Conservation (phyloP, 1,139 yeast species). For the Kodamaea fungicola region DNA sequence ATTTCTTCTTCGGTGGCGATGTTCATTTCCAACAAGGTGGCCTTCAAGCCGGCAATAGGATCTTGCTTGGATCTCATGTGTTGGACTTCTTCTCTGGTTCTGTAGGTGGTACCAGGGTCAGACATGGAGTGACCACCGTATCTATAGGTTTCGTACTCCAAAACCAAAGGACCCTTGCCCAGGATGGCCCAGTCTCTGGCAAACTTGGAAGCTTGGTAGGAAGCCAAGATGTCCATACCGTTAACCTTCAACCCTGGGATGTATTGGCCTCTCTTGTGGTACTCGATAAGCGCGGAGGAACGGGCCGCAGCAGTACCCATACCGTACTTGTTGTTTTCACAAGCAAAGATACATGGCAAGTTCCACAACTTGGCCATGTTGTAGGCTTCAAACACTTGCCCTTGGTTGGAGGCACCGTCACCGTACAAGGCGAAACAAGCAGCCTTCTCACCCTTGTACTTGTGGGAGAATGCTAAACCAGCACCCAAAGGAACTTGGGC, state of each 20-base stretch:
- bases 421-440: constrained; percentile 91
- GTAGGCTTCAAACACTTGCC: constrained; percentile 95
- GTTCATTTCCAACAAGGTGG: constrained; percentile 72
- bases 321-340: constrained; percentile 99
- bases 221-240: constrained; percentile 97
- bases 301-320: constrained; percentile 98
- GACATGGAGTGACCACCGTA: constrained; percentile 99
- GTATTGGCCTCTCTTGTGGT: constrained; percentile 98
- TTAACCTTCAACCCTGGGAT: constrained; percentile 97
- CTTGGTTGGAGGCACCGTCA: constrained; percentile 99
- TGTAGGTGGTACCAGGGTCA: constrained; percentile 98
- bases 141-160: constrained; percentile 97
- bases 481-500: constrained; percentile 99
- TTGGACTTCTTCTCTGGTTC: constrained; percentile 99
- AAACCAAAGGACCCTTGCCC: constrained; percentile 93
- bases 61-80: constrained; percentile 98
- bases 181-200: constrained; percentile 94
- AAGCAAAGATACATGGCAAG: constrained; percentile 88
- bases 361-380: constrained; percentile 99
- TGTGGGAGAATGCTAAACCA: constrained; percentile 96
- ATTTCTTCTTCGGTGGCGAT: constrained; percentile 93
- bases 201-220: constrained; percentile 92
- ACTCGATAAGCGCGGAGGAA: constrained; percentile 94
- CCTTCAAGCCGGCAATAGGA: constrained; percentile 95
- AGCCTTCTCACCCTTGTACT: constrained; percentile 77